Evolutionary conservation across 768 basidiomycete species (phyloP), one percentile per base, ranked within the genome.

Genomic region (Pulveroboletus sp.): DNA sequence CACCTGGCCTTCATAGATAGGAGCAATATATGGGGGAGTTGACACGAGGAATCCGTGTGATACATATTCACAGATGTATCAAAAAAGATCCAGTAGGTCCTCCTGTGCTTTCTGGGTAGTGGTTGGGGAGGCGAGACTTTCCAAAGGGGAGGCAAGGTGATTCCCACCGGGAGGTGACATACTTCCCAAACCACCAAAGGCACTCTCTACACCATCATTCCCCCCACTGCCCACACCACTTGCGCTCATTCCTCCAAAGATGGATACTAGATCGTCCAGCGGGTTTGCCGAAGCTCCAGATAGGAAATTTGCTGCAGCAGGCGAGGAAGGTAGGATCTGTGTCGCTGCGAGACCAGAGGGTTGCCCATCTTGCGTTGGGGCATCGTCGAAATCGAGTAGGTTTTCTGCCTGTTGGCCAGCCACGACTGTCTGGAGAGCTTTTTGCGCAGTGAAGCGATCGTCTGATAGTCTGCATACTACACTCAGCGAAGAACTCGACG

Each of bases 381-480:
- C 74, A 57, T 93, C 90, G 67, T 91, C 92, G 67, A 97, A 93
- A 71, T 97, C 93, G 53, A 97, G 84, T 6, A 96, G 72, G 66
- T 98, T 97, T 69, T 98, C 95, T 13, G 93, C 82, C 69, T 92
- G 89, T 69, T 93, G 90, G 9, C 95, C 95, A 3, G 84, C 83
- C 24, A 81, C 91, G 38, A 97, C 87, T 1, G 93, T 93, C 59
- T 93, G 85, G n/a, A 97, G 69, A 2, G 93, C 93, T 59, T 89
- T 92, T 62, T 90, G 78, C 21, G 86, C 73, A 2, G 83, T 81
- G 47, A 81, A 74, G 15, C 79, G 83, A 56, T 93, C 90, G 53
- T 91, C 89, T 6, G 74, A 75, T 40, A 76, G 69, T 47, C 80
- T 82, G 56, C 30, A 21, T 17, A 28, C n/a, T 6, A 33, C 31